Evolutionary conservation across 768 basidiomycete genomes (phyloP), one percentile per base, ranked within the genome.

Genomic region (Leccinellum luteum): DNA sequence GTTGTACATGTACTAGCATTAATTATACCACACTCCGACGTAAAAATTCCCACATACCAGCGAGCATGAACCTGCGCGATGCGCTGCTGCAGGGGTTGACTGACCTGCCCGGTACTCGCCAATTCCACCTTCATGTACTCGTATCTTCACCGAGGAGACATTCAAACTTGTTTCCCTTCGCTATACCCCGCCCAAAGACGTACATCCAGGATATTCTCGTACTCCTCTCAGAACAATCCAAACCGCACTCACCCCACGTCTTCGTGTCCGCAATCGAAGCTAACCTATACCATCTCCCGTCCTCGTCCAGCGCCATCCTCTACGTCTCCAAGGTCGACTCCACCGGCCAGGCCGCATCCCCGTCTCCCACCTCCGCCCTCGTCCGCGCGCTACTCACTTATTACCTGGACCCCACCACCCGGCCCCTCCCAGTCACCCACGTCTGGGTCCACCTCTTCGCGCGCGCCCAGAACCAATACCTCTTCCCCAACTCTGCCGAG

Each of bases 261-360:
- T 78, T 94, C 52, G 85, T 92, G 31, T 79, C 86, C 4, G 94
- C 83, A n/a, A 79, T 97, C 58, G 92, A 95, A 69, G 89, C 85
- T 0, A 79, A 73, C 38, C 71, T 94, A 27, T 95, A 92, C 78
- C 81, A 82, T 49, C 67, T 95, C 51, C 89, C 92, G 3, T 62
- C 82, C 4, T 87, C 90, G 2, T 77, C 79, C 2, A 82, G 82
- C 55, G 85, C 85, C 3, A 81, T 98, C 32, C 72, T 98, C 31
- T 97, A 98, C 71, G 79, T 99, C 52, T 91, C 92, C 50, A 99
- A 99, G 75, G 86, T 97, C 53, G 97, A 99, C 71, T 86, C 94
- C 12, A 92, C 95, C 1, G 95, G 95, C 0, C 86, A 94, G 69
- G 81, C 78, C 9, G 69, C 66, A 27, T 60, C 71, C 4, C 89